These are phyloP conservation scores for Acephala macrosclerotiorum DNA, from an alignment of 2,329 filamentous ascomycete species.

Conservation along the genomic window DNA sequence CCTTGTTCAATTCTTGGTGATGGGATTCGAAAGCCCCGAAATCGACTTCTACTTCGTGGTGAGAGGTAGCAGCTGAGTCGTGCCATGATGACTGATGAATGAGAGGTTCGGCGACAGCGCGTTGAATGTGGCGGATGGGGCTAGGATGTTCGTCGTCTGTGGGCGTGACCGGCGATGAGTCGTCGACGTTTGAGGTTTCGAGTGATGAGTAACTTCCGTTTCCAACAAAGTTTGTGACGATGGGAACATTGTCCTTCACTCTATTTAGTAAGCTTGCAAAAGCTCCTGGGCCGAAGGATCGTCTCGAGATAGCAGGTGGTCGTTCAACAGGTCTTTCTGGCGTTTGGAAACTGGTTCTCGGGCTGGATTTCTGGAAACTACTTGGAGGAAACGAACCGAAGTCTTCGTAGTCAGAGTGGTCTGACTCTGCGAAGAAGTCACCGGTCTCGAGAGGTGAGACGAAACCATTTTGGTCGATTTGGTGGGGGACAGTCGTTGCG, in stretches of 20 bases:
- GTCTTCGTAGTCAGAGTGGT: conserved; percentile 9
- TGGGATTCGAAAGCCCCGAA: conserved; percentile 1
- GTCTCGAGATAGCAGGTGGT: not conserved
- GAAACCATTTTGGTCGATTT: not conserved
- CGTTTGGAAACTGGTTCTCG: not conserved
- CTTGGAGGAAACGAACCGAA: not conserved
- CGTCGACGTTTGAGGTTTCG: not conserved
- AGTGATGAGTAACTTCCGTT: conserved; percentile 16
- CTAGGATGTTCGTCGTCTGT: conserved; percentile 6
- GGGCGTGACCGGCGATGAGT: conserved; percentile 7
- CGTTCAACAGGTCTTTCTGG: not conserved
- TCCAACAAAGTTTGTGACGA: conserved; percentile 13
- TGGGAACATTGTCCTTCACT: conserved; percentile 18
- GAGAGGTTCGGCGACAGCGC: not conserved
- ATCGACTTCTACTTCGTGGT: not conserved
- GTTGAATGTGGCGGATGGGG: not conserved
- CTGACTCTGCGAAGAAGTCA: conserved; percentile 16
- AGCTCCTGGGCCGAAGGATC: conserved; percentile 19
- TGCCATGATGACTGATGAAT: conserved; percentile 1
- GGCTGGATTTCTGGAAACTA: not conserved
- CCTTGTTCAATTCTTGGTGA: not conserved
- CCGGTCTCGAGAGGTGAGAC: conserved; percentile 6
- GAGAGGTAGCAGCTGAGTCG: too few species aligned
- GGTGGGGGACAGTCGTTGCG: conserved; percentile 14
- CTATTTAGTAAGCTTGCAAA: conserved; percentile 16